A percentile compares a stretch with the other conserved stretches of the same genome.
Evolutionary conservation across 2,329 filamentous ascomycete species (phyloP).

Genomic region (Colletotrichum sansevieriae): DNA sequence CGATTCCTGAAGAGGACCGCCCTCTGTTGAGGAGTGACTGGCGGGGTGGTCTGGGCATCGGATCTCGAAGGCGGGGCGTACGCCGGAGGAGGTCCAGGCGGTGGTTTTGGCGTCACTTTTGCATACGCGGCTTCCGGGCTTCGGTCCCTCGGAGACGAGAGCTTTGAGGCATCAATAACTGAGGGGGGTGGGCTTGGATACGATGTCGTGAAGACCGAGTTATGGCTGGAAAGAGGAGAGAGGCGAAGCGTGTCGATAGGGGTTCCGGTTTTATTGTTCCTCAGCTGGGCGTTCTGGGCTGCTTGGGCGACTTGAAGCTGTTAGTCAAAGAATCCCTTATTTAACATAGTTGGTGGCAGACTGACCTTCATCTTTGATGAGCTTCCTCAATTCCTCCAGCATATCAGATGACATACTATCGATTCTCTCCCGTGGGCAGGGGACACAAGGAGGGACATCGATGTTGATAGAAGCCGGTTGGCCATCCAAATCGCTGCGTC

Average conservation of each 20-base stretch:
- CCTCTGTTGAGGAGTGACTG: conserved; percentile 22
- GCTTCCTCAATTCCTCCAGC: conserved; percentile 43
- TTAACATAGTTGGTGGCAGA: neutral
- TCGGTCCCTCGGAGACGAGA: conserved; percentile 17
- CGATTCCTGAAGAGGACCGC: conserved; percentile 33
- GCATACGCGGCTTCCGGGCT: conserved; percentile 15
- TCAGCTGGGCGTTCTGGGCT: conserved; percentile 27
- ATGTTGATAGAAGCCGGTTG: conserved; percentile 7
- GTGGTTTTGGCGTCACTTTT: neutral
- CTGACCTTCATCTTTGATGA: conserved; percentile 44
- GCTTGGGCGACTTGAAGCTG: conserved; percentile 26
- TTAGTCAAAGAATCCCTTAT: neutral
- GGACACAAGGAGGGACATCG: neutral
- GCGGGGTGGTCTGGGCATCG: conserved; percentile 19
- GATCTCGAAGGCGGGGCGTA: neutral
- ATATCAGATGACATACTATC: conserved; percentile 39
- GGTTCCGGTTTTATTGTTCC: conserved; percentile 20
- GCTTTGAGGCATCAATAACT: conserved; percentile 8
- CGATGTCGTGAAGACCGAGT: conserved; percentile 16
- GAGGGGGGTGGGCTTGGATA: conserved; percentile 28
- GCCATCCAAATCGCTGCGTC: neutral
- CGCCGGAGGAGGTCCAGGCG: neutral
- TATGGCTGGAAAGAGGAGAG: conserved; percentile 13
- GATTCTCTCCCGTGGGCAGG: conserved; percentile 28
- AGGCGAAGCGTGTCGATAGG: conserved; percentile 13